Percentiles rank a stretch among this genome's conserved stretches.
These are phyloP conservation scores for Cynanchum wilfordii DNA, from an alignment of 257 asterid genomes.

Conservation along the genomic window DNA sequence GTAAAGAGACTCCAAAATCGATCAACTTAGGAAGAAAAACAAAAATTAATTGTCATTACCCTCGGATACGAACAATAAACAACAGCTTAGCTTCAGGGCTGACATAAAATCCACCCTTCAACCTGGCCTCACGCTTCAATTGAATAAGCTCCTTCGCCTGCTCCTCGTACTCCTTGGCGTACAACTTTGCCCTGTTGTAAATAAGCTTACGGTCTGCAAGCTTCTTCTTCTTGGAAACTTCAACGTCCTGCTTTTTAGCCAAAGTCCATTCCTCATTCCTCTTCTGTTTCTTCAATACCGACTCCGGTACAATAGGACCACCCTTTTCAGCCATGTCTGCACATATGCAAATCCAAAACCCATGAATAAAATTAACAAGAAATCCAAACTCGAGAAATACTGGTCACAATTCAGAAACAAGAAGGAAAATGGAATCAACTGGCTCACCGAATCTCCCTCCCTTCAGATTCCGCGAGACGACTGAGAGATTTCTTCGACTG, in stretches of 20 bases:
- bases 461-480: not conserved
- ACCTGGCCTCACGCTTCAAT: constrained; percentile 72
- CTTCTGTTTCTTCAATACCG: constrained; percentile 68
- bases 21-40: not conserved
- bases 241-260: constrained; percentile 45
- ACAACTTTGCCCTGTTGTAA: constrained; percentile 41
- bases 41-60: constrained; percentile 29
- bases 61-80: constrained; percentile 64
- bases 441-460: not conserved
- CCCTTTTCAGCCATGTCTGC: constrained; percentile 26
- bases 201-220: constrained; percentile 45
- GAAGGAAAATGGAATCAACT: not conserved
- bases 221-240: constrained; percentile 44
- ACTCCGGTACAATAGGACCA: constrained; percentile 42
- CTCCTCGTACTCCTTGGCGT: constrained; percentile 44
- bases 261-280: constrained; percentile 62
- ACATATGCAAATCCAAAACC: not conserved
- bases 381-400: not conserved
- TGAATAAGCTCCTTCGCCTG: constrained; percentile 57
- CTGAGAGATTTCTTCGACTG: not conserved
- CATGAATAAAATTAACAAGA: not conserved
- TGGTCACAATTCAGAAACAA: not conserved
- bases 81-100: constrained; percentile 61
- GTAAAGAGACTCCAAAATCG: not conserved
- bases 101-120: constrained; percentile 83